Percentiles rank a stretch among this genome's conserved stretches.
These are phyloP conservation scores for Beauveria brongniartii DNA, from an alignment of 2,329 filamentous ascomycete species.

Conservation along the genomic window DNA sequence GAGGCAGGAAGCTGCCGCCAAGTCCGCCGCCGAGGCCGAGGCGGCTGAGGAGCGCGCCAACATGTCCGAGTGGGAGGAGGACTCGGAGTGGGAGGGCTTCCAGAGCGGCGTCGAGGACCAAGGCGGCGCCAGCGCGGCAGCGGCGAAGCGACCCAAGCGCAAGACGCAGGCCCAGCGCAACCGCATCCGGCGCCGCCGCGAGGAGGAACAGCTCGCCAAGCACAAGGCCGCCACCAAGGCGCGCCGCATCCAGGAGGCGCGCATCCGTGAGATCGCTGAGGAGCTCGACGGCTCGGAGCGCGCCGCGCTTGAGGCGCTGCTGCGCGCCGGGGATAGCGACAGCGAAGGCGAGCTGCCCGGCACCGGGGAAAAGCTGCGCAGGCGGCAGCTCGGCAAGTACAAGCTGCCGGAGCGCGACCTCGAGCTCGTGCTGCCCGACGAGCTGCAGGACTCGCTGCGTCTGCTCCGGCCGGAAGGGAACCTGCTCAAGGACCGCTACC, in stretches of 20 bases:
- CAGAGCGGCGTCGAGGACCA: conserved; percentile 71
- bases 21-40: conserved; percentile 65
- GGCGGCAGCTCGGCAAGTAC: conserved; percentile 65
- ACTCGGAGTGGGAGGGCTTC: conserved; percentile 85
- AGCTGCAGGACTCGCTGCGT: conserved; percentile 74
- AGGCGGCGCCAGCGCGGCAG: conserved; percentile 15
- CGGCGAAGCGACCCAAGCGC: conserved; percentile 63
- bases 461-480: conserved; percentile 93
- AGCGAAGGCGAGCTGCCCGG: conserved; percentile 47
- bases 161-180: conserved; percentile 86
- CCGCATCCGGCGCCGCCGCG: conserved; percentile 80
- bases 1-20: conserved; percentile 58
- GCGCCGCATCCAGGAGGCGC: conserved; percentile 61
- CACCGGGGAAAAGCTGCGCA: conserved; percentile 47
- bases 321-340: conserved; percentile 34
- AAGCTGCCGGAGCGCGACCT: conserved; percentile 71
- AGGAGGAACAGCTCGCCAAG: conserved; percentile 67
- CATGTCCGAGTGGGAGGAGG: conserved; percentile 69
- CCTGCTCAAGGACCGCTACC: conserved; percentile 81
- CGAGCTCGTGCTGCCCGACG: conserved; percentile 72
- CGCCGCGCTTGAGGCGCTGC: conserved; percentile 26
- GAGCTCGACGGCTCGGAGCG: conserved; percentile 52
- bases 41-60: conserved; percentile 61
- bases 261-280: conserved; percentile 54
- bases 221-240: conserved; percentile 70